phyloP scores from a whole-genome alignment of 805 yeast genomes.

The Sugiyamaella chiloensis region DNA sequence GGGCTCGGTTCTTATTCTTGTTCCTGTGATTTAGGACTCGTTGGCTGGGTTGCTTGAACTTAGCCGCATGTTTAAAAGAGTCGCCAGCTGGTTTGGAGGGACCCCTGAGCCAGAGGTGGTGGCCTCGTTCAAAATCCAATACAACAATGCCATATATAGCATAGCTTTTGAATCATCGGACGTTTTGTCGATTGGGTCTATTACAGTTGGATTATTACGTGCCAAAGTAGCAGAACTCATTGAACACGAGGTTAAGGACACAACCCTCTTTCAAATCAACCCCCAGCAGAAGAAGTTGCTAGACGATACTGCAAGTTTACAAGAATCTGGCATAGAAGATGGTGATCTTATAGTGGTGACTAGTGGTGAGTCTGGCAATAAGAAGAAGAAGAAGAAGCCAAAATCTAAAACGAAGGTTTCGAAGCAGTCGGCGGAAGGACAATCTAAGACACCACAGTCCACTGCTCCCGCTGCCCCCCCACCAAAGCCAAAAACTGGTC shows the following conservation, averaged over 20 bases:
- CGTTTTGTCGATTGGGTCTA: constrained; percentile 53
- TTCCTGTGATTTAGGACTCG: too few relatives aligned
- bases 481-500: constrained; percentile 22
- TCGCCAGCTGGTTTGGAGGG: not conserved
- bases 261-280: constrained; percentile 6
- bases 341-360: constrained; percentile 40
- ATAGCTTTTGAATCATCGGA: constrained; percentile 69
- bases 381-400: constrained; percentile 11
- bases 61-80: constrained; percentile 1
- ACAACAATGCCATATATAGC: constrained; percentile 5
- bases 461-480: constrained; percentile 17
- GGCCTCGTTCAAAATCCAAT: constrained; percentile 1
- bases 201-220: constrained; percentile 62
- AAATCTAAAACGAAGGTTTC: constrained; percentile 5
- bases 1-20: too few relatives aligned
- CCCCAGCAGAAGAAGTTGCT: constrained; percentile 24
- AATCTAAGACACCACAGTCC: not conserved
- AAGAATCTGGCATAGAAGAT: constrained; percentile 52
- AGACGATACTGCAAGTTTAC: constrained; percentile 47
- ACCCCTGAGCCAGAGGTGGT: not conserved
- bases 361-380: constrained; percentile 4
- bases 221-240: constrained; percentile 49
- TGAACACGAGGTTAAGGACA: constrained; percentile 1
- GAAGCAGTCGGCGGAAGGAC: not conserved
- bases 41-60: too few relatives aligned